Conservation (phyloP, 2,329 filamentous ascomycete genomes). For the Ceratocystis albifundus region DNA sequence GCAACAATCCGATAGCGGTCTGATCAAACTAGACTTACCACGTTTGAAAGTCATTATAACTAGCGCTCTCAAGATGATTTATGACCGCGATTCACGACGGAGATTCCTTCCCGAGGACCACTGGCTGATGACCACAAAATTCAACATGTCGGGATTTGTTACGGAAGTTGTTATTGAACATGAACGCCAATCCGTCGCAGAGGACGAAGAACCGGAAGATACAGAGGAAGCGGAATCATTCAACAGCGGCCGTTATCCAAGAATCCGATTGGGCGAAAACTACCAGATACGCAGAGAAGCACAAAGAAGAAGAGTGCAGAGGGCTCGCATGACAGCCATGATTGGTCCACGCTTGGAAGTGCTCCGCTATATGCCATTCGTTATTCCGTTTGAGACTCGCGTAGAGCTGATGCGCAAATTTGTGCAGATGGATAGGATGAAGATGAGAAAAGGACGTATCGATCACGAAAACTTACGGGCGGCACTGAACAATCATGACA, state of each 20-base stretch:
- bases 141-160: slow-evolving; percentile 84
- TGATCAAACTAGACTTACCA: slow-evolving; percentile 48
- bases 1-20: slow-evolving; percentile 13
- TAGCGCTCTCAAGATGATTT: slow-evolving; percentile 71
- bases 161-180: slow-evolving; percentile 79
- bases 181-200: slow-evolving; percentile 55
- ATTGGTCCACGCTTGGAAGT: slow-evolving; percentile 82
- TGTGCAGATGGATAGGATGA: slow-evolving; percentile 57
- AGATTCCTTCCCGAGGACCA: slow-evolving; percentile 72
- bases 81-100: slow-evolving; percentile 83
- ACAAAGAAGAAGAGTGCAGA: slow-evolving; percentile 36
- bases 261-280: background rate
- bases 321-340: slow-evolving; percentile 61
- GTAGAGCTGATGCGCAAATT: slow-evolving; percentile 92
- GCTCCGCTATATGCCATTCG: slow-evolving; percentile 90
- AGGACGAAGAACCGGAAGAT: slow-evolving; percentile 31
- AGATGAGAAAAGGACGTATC: slow-evolving; percentile 49
- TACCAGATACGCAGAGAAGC: slow-evolving; percentile 13
- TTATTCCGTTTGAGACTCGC: slow-evolving; percentile 82
- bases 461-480: slow-evolving; percentile 25
- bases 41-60: slow-evolving; percentile 73
- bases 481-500: slow-evolving; percentile 12
- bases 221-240: slow-evolving; percentile 27
- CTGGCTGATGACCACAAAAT: slow-evolving; percentile 83
- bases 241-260: background rate